These are phyloP conservation scores for Colletotrichum graminicola DNA, from an alignment of 2,329 filamentous ascomycete genomes.

Conservation along the genomic window DNA sequence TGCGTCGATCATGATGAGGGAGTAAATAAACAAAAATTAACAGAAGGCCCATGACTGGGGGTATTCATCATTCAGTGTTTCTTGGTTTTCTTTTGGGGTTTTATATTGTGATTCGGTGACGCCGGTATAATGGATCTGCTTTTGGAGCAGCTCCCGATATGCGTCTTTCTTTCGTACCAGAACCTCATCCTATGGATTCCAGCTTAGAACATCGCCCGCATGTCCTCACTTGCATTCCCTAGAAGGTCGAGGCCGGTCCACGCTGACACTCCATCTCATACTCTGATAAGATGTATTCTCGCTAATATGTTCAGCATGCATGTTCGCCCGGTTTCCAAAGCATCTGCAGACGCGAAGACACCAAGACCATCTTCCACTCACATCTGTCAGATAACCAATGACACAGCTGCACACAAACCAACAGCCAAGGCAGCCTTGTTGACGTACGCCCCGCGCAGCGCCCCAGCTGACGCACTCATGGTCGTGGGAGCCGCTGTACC, in stretches of 20 bases:
- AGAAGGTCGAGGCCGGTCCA: no score
- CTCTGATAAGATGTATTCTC: background rate
- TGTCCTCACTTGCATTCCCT: background rate
- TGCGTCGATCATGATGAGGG: slow-evolving; percentile 96
- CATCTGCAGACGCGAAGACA: background rate
- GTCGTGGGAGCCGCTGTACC: background rate
- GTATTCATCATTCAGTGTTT: slow-evolving; percentile 26
- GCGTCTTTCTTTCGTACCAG: background rate
- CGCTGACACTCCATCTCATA: background rate
- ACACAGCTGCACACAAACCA: background rate
- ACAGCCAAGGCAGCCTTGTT: background rate
- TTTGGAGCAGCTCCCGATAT: slow-evolving; percentile 2
- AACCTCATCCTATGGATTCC: background rate
- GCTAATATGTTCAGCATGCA: background rate
- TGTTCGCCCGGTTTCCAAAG: background rate
- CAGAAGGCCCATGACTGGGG: slow-evolving; percentile 9
- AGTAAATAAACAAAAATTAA: slow-evolving; percentile 65
- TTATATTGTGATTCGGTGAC: slow-evolving; percentile 1
- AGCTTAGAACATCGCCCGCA: background rate
- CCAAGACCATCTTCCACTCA: background rate
- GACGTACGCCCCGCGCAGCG: background rate
- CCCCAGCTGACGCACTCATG: background rate
- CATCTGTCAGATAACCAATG: background rate
- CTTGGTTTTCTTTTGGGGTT: background rate
- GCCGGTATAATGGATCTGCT: slow-evolving; percentile 28